Percentiles rank a stretch among this genome's conserved stretches.
These are phyloP conservation scores for Coemansia sp. DNA, from an alignment of 192 early-diverging fungal genomes.

Conservation along the genomic window DNA sequence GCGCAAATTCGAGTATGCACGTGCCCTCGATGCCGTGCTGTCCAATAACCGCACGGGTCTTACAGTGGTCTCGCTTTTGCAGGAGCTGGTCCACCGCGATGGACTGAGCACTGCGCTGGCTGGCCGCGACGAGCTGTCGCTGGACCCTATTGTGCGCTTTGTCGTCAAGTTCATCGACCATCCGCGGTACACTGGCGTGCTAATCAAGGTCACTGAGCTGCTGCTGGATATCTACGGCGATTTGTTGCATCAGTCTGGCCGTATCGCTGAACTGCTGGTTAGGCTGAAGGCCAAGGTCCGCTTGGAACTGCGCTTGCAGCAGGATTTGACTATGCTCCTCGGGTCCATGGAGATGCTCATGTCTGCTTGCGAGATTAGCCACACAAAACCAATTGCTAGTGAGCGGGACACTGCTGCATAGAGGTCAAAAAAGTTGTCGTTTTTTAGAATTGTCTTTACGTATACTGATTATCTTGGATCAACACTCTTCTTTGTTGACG, in stretches of 20 bases:
- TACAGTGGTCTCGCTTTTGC: slow-evolving; percentile 76
- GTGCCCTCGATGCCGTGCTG: slow-evolving; percentile 86
- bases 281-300: slow-evolving; percentile 72
- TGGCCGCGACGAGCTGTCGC: slow-evolving; percentile 82
- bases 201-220: slow-evolving; percentile 78
- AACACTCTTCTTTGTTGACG: not conserved
- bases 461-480: not conserved
- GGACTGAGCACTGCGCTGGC: slow-evolving; percentile 76
- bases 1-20: slow-evolving; percentile 83
- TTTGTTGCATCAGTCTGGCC: slow-evolving; percentile 76
- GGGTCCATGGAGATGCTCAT: slow-evolving; percentile 83
- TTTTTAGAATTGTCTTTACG: not conserved
- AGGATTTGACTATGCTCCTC: slow-evolving; percentile 73
- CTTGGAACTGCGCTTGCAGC: slow-evolving; percentile 77
- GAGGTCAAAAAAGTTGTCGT: not conserved
- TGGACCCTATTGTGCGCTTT: slow-evolving; percentile 85
- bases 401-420: slow-evolving; percentile 13
- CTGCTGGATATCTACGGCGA: slow-evolving; percentile 77
- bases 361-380: slow-evolving; percentile 44
- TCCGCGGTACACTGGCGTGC: slow-evolving; percentile 72
- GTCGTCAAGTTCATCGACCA: slow-evolving; percentile 77
- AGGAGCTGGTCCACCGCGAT: slow-evolving; percentile 89
- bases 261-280: slow-evolving; percentile 77
- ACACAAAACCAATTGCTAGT: slow-evolving; percentile 1
- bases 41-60: slow-evolving; percentile 62